Base-by-base conservation (phyloP, 805 yeast genomes). In the Candida montana region DNA sequence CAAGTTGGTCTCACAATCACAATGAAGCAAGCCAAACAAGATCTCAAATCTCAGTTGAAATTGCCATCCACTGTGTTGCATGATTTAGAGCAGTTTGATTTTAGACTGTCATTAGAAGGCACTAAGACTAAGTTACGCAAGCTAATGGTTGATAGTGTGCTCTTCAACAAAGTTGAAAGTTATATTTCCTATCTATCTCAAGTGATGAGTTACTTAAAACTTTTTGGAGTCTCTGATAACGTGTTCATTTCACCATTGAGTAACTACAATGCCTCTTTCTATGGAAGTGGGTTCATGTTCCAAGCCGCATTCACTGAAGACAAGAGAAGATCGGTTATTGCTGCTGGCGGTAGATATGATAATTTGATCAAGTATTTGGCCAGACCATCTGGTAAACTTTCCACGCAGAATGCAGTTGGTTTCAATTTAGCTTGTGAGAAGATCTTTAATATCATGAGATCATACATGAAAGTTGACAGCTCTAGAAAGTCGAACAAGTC, bases 301-400 rank as follows among this genome's bases (percentile, higher is more conserved):
- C 95, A 88, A 51, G 87, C 85, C 0, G 75, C 88, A 21, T 16
- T 8, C 2, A 75, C 79, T 48, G 83, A 86, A 41, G 81, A 79
- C 47, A 70, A 55, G 58, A 53, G 66, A 67, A 55, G 42, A 50
- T 66, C 58, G 31, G 48, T 82, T 26, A 67, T 93, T 31, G 93
- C 93, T 13, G 91, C 93, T 0, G 99, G 99, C 34, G 99, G 99
- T 3, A 69, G 99, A 31, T 93, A 89, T 57, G 98, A 91, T 54
- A 67, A 70, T 17, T 68, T 93, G 49, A 75, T 89, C 12, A 67
- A 77, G 3, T 71, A 80, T 15, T 71, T 88, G 45, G 75, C 91
- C 0, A 79, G 85, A 49, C 72, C 78, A 1, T 63, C 75, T 44
- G 61, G 57, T 4, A 57, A 57, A 36, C 39, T 55, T 1, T 56